A percentile compares a stretch with the other conserved stretches of the same genome.
phyloP scores from a whole-genome alignment of 2,329 filamentous ascomycete species.

The Talaromyces marneffei region DNA sequence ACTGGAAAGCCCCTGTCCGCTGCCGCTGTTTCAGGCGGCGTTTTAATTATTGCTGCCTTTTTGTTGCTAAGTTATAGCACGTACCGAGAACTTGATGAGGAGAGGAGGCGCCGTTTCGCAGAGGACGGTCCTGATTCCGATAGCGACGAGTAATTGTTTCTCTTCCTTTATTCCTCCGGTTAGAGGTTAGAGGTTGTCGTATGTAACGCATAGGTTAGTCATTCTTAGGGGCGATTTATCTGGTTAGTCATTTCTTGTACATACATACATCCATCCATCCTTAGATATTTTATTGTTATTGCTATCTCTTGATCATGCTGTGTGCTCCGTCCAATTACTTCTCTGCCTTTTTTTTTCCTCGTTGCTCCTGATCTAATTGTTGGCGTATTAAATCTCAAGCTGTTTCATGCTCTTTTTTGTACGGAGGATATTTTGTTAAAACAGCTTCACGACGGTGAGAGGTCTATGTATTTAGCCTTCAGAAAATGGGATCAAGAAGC shows the following conservation, averaged over 20 bases:
- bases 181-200: background rate
- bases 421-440: background rate
- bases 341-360: background rate
- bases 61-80: conserved; percentile 83
- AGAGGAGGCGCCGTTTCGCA: conserved; percentile 56
- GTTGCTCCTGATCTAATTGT: too few relatives aligned
- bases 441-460: background rate
- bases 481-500: too few relatives aligned
- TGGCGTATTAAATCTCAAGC: background rate
- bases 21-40: conserved; percentile 73
- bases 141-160: conserved; percentile 31
- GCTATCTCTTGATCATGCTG: background rate
- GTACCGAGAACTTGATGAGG: conserved; percentile 86
- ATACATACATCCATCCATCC: too few relatives aligned
- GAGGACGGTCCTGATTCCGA: conserved; percentile 41
- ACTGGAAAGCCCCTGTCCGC: conserved; percentile 69
- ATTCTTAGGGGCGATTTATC: background rate
- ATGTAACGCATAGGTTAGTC: conserved; percentile 5
- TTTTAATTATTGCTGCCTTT: conserved; percentile 84
- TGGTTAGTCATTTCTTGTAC: background rate
- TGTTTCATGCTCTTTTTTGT: background rate
- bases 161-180: background rate
- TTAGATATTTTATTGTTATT: background rate
- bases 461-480: background rate
- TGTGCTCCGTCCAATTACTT: background rate